Evolutionary conservation across 768 basidiomycete species (phyloP), one percentile per base, ranked within the genome.

Genomic region (Boletus subparvulus): DNA sequence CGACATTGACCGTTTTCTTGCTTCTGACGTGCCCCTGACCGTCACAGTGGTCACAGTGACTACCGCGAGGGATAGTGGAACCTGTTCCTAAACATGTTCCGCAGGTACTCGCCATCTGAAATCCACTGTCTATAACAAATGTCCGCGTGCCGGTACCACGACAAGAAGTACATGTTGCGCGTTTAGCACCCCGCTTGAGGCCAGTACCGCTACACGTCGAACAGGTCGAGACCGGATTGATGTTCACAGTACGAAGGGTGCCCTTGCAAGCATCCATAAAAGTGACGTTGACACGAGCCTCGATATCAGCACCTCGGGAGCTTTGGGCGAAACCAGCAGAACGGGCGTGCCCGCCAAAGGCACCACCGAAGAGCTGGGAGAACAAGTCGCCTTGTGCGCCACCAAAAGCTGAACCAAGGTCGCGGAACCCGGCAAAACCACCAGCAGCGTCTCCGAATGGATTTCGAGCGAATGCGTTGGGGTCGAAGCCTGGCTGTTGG

Each of bases 261-360:
- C 97, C 97, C 73, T 90, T 93, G 77, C 92, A 94, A n/a, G 95
- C 90, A 58, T 99, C 97, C 74, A 95, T 82, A 76, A 99, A 99
- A 45, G 79, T 83, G 61, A 99, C 77, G 45, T 80, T 82, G 65
- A 98, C 64, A 36, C 77, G 79, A 10, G 87, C 79, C 70, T 97
- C 92, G 47, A 98, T 78, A 69, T 98, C 92, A 56, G 85, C 85
- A 52, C 95, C 94, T 59, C 83, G 82, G 19, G 75, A 66, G 54
- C 54, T 74, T 56, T 72, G 81, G 21, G 71, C 69, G 63, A 76
- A 78, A 56, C 78, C 75, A 56, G 77, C 68, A 30, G 78, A 67
- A 58, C 75, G 74, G 32, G 72, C 71, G 47, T 56, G 75, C 21
- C 83, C 84, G 40, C 81, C 82, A 49, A 88, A 82, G 9, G 79